These are phyloP conservation scores for Fusarium denticulatum DNA, from an alignment of 2,329 filamentous ascomycete species.

Conservation along the genomic window DNA sequence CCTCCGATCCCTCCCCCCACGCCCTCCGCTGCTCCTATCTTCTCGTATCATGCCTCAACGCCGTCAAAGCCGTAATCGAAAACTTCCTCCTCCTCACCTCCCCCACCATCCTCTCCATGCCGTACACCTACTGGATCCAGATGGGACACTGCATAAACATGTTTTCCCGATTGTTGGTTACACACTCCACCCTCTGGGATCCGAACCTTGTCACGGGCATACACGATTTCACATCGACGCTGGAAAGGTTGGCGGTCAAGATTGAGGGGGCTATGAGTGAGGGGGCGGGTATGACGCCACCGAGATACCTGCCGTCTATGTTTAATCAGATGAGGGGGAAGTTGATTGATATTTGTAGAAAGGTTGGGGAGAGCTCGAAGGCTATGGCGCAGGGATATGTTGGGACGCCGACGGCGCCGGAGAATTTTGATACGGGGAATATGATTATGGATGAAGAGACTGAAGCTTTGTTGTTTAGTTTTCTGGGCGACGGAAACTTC, in stretches of 20 bases:
- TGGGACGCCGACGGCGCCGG: not conserved
- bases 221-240: not conserved
- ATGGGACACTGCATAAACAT: conserved; percentile 13
- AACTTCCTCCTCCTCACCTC: not conserved
- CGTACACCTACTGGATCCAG: conserved; percentile 13
- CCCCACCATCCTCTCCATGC: conserved; percentile 5
- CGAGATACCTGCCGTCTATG: not conserved
- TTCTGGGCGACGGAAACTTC: not conserved
- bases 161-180: conserved; percentile 8
- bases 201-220: not conserved
- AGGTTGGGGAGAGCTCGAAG: not conserved
- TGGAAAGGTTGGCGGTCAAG: not conserved
- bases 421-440: not conserved
- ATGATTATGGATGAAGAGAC: conserved; percentile 4
- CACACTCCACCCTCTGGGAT: conserved; percentile 10
- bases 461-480: not conserved
- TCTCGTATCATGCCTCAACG: conserved; percentile 9
- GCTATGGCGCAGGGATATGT: not conserved
- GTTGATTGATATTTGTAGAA: not conserved
- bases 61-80: conserved; percentile 4
- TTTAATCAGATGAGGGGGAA: not conserved
- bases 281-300: not conserved
- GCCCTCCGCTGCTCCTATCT: not conserved
- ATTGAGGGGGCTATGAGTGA: not conserved
- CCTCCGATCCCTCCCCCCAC: not conserved